Evolutionary conservation across 73 alveolate species (phyloP).

Genomic region (Tetrahymena elliotti): DNA sequence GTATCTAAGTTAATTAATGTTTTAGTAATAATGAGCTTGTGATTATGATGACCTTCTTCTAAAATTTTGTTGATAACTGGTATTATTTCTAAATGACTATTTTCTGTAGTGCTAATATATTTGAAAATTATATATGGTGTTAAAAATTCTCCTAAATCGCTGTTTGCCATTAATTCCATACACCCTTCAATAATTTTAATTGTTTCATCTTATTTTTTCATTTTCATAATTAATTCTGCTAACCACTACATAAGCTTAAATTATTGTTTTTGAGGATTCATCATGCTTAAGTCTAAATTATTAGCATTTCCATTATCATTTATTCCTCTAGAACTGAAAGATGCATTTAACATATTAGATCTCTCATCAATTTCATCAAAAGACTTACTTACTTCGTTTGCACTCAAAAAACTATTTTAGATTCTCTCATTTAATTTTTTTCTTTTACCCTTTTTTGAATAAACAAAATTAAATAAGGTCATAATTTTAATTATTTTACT

Average conservation of each 20-base stretch:
- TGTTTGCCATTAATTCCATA: not conserved
- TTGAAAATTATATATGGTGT: not conserved
- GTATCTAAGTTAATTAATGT: not conserved
- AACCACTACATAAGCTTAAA: not conserved
- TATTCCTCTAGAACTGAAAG: not conserved
- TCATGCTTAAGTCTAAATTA: not conserved
- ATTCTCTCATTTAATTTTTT: not conserved
- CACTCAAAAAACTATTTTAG: not conserved
- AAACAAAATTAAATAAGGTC: not conserved
- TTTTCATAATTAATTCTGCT: not conserved
- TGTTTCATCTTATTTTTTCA: not conserved
- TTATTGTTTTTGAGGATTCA: not conserved
- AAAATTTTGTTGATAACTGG: not conserved
- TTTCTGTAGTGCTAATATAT: not conserved
- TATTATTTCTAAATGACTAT: not conserved
- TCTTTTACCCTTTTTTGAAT: not conserved
- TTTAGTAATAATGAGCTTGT: not conserved
- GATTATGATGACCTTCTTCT: not conserved
- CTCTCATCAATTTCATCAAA: not conserved
- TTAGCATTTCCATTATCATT: not conserved
- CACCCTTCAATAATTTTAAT: not conserved
- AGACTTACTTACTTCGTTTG: not conserved
- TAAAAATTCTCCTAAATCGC: not conserved
- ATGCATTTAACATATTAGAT: not conserved
- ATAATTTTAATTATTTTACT: not conserved